These are phyloP conservation scores for Erigeron canadensis DNA, from an alignment of 129 eudicot genomes.

Conservation along the genomic window DNA sequence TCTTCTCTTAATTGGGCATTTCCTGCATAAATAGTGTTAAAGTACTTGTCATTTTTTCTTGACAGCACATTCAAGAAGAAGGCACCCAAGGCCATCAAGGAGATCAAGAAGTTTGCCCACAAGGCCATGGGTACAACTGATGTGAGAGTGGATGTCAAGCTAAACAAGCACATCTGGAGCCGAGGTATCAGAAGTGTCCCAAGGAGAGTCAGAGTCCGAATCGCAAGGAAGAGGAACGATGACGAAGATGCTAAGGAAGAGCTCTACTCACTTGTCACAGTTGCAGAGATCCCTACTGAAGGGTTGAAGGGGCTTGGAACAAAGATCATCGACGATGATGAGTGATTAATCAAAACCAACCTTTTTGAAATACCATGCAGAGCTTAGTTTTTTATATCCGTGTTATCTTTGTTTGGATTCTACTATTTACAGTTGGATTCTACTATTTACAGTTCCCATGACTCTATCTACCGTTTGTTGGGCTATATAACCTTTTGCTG, in stretches of 20 bases:
- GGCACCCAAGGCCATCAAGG: conserved; percentile 78
- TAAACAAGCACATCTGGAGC: conserved; percentile 77
- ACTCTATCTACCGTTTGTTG: conserved; percentile 11
- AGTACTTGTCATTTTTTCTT: neutral
- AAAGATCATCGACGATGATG: conserved; percentile 62
- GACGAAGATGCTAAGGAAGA: conserved; percentile 81
- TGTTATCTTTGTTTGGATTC: conserved; percentile 32
- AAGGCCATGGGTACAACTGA: conserved; percentile 75
- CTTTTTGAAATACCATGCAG: conserved; percentile 33
- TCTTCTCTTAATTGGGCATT: too few relatives aligned
- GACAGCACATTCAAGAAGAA: conserved; percentile 61
- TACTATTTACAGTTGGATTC: conserved; percentile 30
- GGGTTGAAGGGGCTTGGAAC: conserved; percentile 75
- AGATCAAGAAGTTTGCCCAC: conserved; percentile 62
- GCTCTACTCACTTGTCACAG: conserved; percentile 71
- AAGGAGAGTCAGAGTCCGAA: conserved; percentile 61
- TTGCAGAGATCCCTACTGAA: conserved; percentile 61
- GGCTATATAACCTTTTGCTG: conserved; percentile 22
- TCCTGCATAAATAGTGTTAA: too few relatives aligned
- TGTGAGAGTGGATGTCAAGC: conserved; percentile 74
- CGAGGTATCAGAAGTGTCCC: conserved; percentile 76
- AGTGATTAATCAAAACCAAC: conserved; percentile 25
- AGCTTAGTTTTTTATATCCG: conserved; percentile 28
- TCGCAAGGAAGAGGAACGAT: conserved; percentile 73
- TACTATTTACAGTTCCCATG: conserved; percentile 23